phyloP scores from a whole-genome alignment of 2,329 filamentous ascomycete species.

The Cryphonectria naterciae region DNA sequence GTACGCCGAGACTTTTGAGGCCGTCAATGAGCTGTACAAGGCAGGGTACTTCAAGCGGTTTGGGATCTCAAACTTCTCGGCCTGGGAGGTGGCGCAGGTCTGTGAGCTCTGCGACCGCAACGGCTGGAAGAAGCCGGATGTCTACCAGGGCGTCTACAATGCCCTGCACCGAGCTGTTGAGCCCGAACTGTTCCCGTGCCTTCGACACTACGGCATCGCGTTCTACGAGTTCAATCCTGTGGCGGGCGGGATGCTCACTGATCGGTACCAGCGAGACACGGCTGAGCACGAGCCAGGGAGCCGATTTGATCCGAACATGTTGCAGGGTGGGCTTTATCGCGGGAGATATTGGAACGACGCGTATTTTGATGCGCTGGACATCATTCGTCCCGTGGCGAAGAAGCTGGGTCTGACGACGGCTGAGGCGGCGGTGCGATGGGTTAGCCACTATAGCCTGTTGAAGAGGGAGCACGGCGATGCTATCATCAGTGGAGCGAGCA shows the following conservation, averaged over 20 bases:
- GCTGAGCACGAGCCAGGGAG: constrained; percentile 38
- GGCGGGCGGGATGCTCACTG: constrained; percentile 50
- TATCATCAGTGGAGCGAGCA: constrained; percentile 54
- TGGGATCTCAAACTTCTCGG: constrained; percentile 50
- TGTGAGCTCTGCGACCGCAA: constrained; percentile 47
- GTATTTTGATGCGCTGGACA: constrained; percentile 57
- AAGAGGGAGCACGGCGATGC: constrained; percentile 45
- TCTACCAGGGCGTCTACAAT: constrained; percentile 48
- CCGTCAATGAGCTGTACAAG: constrained; percentile 49
- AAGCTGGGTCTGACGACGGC: constrained; percentile 65
- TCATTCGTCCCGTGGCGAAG: constrained; percentile 63
- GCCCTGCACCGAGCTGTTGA: constrained; percentile 39
- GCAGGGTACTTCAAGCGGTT: constrained; percentile 50
- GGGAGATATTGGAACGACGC: constrained; percentile 65
- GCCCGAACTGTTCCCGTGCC: constrained; percentile 46
- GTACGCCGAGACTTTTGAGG: constrained; percentile 49
- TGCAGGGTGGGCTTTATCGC: constrained; percentile 51
- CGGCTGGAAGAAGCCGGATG: constrained; percentile 46
- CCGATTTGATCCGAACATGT: constrained; percentile 45
- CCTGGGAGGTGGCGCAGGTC: constrained; percentile 52
- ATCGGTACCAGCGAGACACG: constrained; percentile 40
- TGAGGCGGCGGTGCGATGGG: constrained; percentile 68
- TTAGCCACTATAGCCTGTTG: constrained; percentile 63
- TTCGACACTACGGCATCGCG: constrained; percentile 47
- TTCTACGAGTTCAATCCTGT: constrained; percentile 48